Percentiles rank a stretch among this genome's conserved stretches.
phyloP scores from a whole-genome alignment of 176 grass and related monocot genomes.

The Oryza meridionalis region DNA sequence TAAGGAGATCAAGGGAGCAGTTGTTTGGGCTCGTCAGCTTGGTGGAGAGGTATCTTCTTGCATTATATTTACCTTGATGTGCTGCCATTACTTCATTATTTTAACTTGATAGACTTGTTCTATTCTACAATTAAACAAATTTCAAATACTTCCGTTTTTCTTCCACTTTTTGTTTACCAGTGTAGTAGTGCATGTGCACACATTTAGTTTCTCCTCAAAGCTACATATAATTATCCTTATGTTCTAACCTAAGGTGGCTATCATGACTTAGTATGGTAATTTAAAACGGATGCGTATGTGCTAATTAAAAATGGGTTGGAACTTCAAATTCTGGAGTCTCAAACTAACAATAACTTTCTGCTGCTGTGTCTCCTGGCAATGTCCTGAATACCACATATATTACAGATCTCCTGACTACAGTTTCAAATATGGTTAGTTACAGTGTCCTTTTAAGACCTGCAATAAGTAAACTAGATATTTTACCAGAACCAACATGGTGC shows the following conservation, averaged over 20 bases:
- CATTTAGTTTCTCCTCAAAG: constrained; percentile 17
- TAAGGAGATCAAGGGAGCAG: constrained; percentile 70
- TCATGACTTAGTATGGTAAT: background rate
- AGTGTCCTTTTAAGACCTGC: background rate
- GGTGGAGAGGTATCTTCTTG: constrained; percentile 77
- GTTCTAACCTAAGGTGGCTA: background rate
- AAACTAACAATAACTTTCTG: background rate
- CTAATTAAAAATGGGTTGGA: constrained; percentile 18
- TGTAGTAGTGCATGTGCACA: background rate
- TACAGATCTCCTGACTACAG: background rate
- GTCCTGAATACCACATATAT: constrained; percentile 1
- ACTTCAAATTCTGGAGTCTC: constrained; percentile 7
- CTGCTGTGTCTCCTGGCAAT: background rate
- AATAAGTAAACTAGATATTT: background rate
- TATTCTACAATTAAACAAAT: constrained; percentile 27
- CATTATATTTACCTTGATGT: constrained; percentile 26
- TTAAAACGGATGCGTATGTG: constrained; percentile 3
- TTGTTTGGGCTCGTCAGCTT: constrained; percentile 94
- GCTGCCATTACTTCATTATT: background rate
- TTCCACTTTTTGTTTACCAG: background rate
- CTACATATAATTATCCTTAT: background rate
- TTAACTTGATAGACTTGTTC: constrained; percentile 17
- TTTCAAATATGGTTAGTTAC: constrained; percentile 21
- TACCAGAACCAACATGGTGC: background rate
- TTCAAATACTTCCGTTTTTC: background rate